Percentiles rank a stretch among this genome's conserved stretches.
Evolutionary conservation across 1,139 yeast species (phyloP).

Genomic region (Blastobotrys niveus): DNA sequence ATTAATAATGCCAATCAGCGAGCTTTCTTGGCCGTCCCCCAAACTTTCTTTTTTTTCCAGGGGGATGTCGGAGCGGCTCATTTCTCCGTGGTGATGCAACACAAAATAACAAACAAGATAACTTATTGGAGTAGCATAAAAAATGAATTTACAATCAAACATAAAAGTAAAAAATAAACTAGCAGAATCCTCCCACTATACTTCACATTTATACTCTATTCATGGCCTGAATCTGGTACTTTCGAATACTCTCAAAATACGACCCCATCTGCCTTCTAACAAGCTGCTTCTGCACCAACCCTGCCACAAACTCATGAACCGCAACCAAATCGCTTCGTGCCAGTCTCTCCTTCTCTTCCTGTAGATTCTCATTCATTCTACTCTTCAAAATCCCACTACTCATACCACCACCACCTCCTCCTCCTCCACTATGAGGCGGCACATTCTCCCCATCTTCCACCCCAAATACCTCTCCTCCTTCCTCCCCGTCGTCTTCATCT

Average conservation of each 20-base stretch:
- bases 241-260: slow-evolving; percentile 7
- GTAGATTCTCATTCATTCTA: slow-evolving; percentile 11
- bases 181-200: no score
- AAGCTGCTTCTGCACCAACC: slow-evolving; percentile 7
- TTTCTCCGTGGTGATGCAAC: no score
- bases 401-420: background rate
- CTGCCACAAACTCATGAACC: slow-evolving; percentile 9
- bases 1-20: no score
- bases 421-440: background rate
- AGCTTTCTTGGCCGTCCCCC: no score
- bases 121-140: no score
- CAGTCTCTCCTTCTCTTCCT: slow-evolving; percentile 11
- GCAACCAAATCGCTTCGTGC: slow-evolving; percentile 6
- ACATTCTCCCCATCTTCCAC: background rate
- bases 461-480: background rate
- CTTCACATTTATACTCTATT: no score
- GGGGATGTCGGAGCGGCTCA: no score
- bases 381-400: slow-evolving; percentile 16
- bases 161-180: no score
- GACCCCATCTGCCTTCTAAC: slow-evolving; percentile 9
- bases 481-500: background rate
- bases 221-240: slow-evolving; percentile 6
- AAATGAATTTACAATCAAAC: no score
- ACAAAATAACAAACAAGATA: no score
- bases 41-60: no score